Percentiles rank a stretch among this genome's conserved stretches.
Evolutionary conservation across 2,329 filamentous ascomycete genomes (phyloP).

Genomic region (Neospermospora avenae): DNA sequence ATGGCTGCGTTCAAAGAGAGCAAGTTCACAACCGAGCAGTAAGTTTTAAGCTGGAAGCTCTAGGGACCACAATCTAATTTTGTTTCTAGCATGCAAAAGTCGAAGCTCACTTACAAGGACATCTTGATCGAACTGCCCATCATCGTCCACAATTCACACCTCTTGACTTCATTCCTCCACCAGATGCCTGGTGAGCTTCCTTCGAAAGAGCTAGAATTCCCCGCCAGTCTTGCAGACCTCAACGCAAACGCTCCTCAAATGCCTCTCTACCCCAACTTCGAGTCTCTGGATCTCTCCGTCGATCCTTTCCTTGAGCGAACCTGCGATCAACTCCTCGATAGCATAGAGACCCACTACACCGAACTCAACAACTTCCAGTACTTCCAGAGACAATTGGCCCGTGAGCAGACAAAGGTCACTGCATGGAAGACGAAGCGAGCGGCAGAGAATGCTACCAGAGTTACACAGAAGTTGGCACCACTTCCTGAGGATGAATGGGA

Average conservation of each 20-base stretch:
- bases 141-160: slow-evolving; percentile 91
- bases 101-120: slow-evolving; percentile 88
- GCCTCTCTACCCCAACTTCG: slow-evolving; percentile 82
- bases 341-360: slow-evolving; percentile 96
- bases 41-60: slow-evolving; percentile 38
- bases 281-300: slow-evolving; percentile 82
- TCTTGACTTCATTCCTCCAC: slow-evolving; percentile 92
- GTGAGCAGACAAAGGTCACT: slow-evolving; percentile 94
- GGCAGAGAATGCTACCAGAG: slow-evolving; percentile 84
- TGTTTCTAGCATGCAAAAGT: slow-evolving; percentile 76
- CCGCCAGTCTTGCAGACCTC: slow-evolving; percentile 75
- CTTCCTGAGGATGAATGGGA: slow-evolving; percentile 98
- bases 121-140: slow-evolving; percentile 90
- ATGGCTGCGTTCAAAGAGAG: slow-evolving; percentile 90
- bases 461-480: slow-evolving; percentile 80
- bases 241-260: slow-evolving; percentile 58
- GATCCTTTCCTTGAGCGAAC: slow-evolving; percentile 99
- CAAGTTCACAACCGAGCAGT: slow-evolving; percentile 97
- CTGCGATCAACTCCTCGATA: slow-evolving; percentile 91
- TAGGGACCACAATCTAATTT: slow-evolving; percentile 12
- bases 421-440: slow-evolving; percentile 97
- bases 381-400: slow-evolving; percentile 89
- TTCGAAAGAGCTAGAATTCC: slow-evolving; percentile 67
- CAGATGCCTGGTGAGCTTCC: slow-evolving; percentile 72
- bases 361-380: slow-evolving; percentile 99